A percentile compares a stretch with the other conserved stretches of the same genome.
phyloP scores from a whole-genome alignment of 2,329 filamentous ascomycete species.

The Aureobasidium sp. region DNA sequence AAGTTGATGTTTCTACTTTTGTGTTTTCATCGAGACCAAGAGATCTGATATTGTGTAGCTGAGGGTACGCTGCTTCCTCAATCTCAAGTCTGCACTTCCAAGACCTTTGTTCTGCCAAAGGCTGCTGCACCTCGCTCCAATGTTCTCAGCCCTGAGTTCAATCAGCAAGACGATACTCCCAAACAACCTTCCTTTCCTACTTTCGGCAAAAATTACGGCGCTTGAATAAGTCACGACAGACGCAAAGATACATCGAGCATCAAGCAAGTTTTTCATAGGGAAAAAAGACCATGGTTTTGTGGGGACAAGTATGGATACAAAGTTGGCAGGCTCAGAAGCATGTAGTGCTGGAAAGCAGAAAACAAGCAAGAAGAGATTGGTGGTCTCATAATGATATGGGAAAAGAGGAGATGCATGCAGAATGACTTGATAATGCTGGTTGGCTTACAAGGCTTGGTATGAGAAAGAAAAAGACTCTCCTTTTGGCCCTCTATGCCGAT shows the following conservation, averaged over 20 bases:
- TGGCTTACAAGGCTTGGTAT: no score
- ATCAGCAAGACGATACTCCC: not conserved
- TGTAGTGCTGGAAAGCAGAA: no score
- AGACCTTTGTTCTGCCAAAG: not conserved
- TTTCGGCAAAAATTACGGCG: not conserved
- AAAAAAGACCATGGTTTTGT: not conserved
- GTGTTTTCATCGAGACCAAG: no score
- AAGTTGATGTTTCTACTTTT: not conserved
- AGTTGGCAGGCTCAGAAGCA: not conserved
- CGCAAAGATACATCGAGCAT: not conserved
- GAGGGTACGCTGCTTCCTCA: not conserved
- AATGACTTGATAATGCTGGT: no score
- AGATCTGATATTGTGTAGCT: not conserved
- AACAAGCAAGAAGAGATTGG: no score
- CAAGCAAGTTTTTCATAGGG: not conserved
- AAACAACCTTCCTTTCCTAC: not conserved
- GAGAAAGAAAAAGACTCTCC: no score
- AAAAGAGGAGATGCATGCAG: no score
- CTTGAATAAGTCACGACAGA: not conserved
- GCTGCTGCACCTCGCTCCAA: not conserved
- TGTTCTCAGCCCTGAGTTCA: not conserved
- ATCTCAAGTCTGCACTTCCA: not conserved
- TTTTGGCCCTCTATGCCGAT: no score
- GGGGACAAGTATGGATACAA: not conserved
- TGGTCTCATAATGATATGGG: no score